Base-by-base conservation (phyloP, 2,329 filamentous ascomycete species). In the Cytospora mali region DNA sequence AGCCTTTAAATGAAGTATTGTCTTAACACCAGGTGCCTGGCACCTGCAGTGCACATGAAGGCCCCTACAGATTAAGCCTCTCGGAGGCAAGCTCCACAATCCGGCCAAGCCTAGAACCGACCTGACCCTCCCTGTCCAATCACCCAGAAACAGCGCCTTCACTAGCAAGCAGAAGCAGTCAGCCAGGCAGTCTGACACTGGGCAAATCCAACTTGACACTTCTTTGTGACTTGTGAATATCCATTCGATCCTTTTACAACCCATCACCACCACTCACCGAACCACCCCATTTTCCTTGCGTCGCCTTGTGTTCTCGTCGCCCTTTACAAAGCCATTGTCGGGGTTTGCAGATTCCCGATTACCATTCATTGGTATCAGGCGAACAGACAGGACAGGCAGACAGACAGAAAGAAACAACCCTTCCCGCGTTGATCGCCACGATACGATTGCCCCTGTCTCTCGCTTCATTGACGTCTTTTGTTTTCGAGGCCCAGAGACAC, bases 381-480 rank as follows among this genome's bases (percentile, higher is more conserved):
- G 31, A 29, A 48, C 49, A 51, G 18, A 42, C 49, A 51, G 18
- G n/a, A 42, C 31, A 33, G 31, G 14, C 6, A 18, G 35, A 39
- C 35, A 39, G 16, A 49, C 33, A 48, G n/a, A 23, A n/a, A n/a
- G n/a, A n/a, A n/a, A n/a, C n/a, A n/a, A n/a, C 23, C 54, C n/a
- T 3, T 49, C 14, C 58, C 28, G 58, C 58, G 54, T 50, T 54
- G 62, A 61, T 58, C 58, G 62, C 49, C 58, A 61, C 25, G n/a
- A 46, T 25, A 42, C 58, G 31, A 29, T 55, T 52, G 58, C 50
- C 62, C 50, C 50, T 55, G 54, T 25, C 55, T 39, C 39, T 62
- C 58, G 16, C 58, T 57, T 35, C 16, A 21, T 39, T 28, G 10
- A 53, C 55, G 52, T 23, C 56, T 49, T 42, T 54, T 33, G 35